Evolutionary conservation across 306 rosid species (phyloP), one percentile per base, ranked within the genome.

Genomic region (Amphicarpaea edgeworthii): DNA sequence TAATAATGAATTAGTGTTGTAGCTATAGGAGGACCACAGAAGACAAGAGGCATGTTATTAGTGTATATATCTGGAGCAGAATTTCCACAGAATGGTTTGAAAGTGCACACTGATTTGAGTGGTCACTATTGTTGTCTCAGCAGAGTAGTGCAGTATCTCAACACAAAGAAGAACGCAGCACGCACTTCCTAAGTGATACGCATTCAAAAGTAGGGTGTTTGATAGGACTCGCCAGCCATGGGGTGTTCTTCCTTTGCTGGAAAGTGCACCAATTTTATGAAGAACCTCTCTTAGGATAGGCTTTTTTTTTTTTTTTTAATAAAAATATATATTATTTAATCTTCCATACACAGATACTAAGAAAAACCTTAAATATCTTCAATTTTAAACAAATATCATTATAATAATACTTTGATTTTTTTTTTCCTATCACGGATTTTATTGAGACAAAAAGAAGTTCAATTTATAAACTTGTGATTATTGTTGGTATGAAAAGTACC

Each of bases 71-170:
- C 4, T 32, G 23, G 8, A 76, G 76, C 73, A 83, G 77, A 82
- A 77, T 46, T 77, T 77, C 72, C 72, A 77, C 46, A 72, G 1
- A 32, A 30, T 73, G 12, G 47, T 1, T 42, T 41, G 75, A 70
- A 79, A 75, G 59, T 69, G 83, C 59, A 68, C 0, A 68, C 0
- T 79, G 83, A 79, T 83, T 83, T 79, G 81, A 83, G 58, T 34
- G 81, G 77, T 79, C 83, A 83, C 83, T 83, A 74, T 30, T 6
- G 60, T 68, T 78, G 83, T 83, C 86, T 72, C 0, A 19, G 47
- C 8, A 6, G 20, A 30, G 37, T 1, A 71, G 45, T 34, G 71
- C 38, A 66, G 50, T 43, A 45, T 68, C 66, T 59, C 32, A 28
- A 76, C n/a, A 76, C 62, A 50, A 51, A 54, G 24, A 47, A 71